Base-by-base conservation (phyloP, 192 early-diverging fungal genomes). In the Coemansia sp. region DNA sequence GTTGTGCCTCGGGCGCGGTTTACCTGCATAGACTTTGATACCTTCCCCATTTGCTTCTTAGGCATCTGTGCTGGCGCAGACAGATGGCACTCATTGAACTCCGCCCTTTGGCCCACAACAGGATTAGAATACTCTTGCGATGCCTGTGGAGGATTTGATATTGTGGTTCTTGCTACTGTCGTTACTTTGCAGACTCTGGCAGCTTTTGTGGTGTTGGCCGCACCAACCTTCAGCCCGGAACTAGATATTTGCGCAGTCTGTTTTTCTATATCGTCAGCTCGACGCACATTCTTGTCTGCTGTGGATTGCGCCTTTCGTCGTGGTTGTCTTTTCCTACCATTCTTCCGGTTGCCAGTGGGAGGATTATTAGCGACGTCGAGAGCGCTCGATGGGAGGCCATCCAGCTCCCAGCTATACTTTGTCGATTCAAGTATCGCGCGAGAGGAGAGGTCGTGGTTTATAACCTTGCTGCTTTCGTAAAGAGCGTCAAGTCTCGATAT, bases 401-500 rank as follows among this genome's bases (percentile, higher is more conserved):
- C 68, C 5, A 81, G 54, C 34, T 71, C 78, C 78, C 78, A 81
- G 12, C 55, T 60, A 28, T 68, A 38, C 48, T 66, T 74, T 28
- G 58, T 68, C 18, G 72, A 68, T 12, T 74, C 68, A 12, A 80
- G 57, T 6, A 74, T 30, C 18, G 53, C 65, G 18, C 61, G 62
- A 18, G 65, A 59, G 24, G 75, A 67, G 22, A 54, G n/a, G 27
- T 51, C 10, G n/a, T 28, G 31, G 27, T 7, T n/a, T 26, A 24
- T 30, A 26, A 52, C 8, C 38, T 64, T 72, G 2, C 67, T 73
- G 49, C 53, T 59, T 19, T 78, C 60, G 26, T 78, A 73, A 10
- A 73, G 64, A 12, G 48, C 54, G 7, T 81, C 69, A 24, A 81
- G 59, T 32, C 57, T 62, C 9, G 76, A 64, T 51, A 79, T 69